These are phyloP conservation scores for Hypoxylon rubiginosum DNA, from an alignment of 2,329 filamentous ascomycete genomes.

Conservation along the genomic window DNA sequence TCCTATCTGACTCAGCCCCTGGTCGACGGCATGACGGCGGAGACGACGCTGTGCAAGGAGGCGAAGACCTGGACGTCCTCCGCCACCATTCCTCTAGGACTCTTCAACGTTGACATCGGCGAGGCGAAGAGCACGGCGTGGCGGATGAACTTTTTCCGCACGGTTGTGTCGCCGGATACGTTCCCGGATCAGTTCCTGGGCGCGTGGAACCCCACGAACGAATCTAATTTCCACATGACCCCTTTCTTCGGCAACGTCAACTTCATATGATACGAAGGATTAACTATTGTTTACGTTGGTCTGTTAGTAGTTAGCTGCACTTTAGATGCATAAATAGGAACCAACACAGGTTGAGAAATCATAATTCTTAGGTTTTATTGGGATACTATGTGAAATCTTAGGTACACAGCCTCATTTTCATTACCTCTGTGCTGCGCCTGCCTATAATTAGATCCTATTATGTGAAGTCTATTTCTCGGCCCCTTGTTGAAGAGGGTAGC, in stretches of 20 bases:
- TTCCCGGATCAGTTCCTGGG: constrained; percentile 61
- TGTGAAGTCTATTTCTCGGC: too few species aligned
- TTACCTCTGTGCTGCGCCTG: background rate
- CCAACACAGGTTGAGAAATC: constrained; percentile 10
- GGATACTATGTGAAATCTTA: background rate
- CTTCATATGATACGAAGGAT: constrained; percentile 37
- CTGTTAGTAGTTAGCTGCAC: background rate
- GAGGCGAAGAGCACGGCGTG: constrained; percentile 59
- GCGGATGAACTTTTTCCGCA: constrained; percentile 68
- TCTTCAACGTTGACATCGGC: constrained; percentile 64
- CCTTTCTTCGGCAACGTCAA: constrained; percentile 56
- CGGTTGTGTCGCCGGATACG: constrained; percentile 57
- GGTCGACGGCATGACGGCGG: constrained; percentile 57
- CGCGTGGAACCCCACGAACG: constrained; percentile 61
- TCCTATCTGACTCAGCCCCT: constrained; percentile 58
- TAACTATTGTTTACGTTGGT: background rate
- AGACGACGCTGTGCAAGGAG: constrained; percentile 56
- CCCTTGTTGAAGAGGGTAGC: too few species aligned
- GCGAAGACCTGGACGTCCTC: constrained; percentile 58
- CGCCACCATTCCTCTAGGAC: constrained; percentile 59
- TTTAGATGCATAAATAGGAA: constrained; percentile 4
- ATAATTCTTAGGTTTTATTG: constrained; percentile 24
- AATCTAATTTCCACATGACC: constrained; percentile 64
- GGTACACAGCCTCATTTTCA: background rate
- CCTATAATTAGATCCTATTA: too few species aligned